Evolutionary conservation across 129 eudicot genomes (phyloP).

Genomic region (Flaveria trinervia): DNA sequence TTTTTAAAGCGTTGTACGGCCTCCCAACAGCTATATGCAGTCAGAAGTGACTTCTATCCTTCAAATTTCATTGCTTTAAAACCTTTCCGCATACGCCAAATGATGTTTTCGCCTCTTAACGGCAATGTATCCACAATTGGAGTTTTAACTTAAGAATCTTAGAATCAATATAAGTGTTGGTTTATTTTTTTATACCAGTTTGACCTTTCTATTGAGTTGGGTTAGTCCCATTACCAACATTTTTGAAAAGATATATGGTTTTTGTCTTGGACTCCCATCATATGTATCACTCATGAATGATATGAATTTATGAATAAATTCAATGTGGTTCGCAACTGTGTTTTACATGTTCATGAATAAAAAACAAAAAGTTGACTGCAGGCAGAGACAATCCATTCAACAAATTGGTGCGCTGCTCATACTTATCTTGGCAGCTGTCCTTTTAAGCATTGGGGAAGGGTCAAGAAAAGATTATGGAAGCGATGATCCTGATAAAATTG

Average conservation of each 20-base stretch:
- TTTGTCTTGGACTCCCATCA: background rate
- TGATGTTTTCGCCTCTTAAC: no score
- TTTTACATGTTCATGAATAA: slow-evolving; percentile 18
- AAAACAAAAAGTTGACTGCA: slow-evolving; percentile 24
- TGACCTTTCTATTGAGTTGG: no score
- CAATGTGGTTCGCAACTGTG: background rate
- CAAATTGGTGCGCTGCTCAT: slow-evolving; percentile 92
- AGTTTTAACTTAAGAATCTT: no score
- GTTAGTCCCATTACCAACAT: no score
- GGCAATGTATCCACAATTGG: no score
- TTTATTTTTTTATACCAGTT: no score
- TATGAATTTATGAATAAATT: slow-evolving; percentile 1
- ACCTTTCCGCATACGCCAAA: no score
- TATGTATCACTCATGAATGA: slow-evolving; percentile 9
- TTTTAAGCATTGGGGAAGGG: slow-evolving; percentile 93
- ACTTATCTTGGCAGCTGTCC: slow-evolving; percentile 86
- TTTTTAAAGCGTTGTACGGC: background rate
- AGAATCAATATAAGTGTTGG: no score
- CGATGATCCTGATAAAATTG: slow-evolving; percentile 59
- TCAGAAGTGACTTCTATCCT: no score
- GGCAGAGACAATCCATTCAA: slow-evolving; percentile 93
- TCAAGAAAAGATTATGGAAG: slow-evolving; percentile 70
- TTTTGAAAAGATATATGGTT: no score
- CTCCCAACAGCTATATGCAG: background rate
- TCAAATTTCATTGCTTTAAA: no score